These are phyloP conservation scores for Penicillium hesseltinei DNA, from an alignment of 2,329 filamentous ascomycete genomes.

Conservation along the genomic window DNA sequence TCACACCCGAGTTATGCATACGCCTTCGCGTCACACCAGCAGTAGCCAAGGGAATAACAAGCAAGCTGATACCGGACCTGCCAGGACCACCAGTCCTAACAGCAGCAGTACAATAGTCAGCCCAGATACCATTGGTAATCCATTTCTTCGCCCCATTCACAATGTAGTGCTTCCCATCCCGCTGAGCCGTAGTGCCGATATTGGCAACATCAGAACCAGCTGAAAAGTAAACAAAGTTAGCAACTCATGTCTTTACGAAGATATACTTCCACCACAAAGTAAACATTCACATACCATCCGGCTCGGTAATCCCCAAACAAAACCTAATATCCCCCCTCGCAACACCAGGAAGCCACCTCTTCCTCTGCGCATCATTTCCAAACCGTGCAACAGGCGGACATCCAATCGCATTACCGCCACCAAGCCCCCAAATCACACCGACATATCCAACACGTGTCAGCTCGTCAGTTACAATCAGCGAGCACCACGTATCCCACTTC, in stretches of 20 bases:
- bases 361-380: constrained; percentile 60
- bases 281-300: constrained; percentile 50
- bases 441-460: constrained; percentile 54
- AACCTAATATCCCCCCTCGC: constrained; percentile 60
- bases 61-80: constrained; percentile 58
- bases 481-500: constrained; percentile 58
- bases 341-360: constrained; percentile 58
- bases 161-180: constrained; percentile 54
- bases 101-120: constrained; percentile 62
- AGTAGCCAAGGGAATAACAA: constrained; percentile 66
- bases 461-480: constrained; percentile 57
- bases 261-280: background rate
- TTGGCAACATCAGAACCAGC: constrained; percentile 65
- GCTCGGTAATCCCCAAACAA: constrained; percentile 65
- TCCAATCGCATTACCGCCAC: constrained; percentile 62
- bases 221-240: constrained; percentile 17
- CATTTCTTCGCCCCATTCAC: constrained; percentile 69
- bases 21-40: constrained; percentile 53
- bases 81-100: constrained; percentile 60
- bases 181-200: constrained; percentile 59
- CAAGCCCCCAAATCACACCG: constrained; percentile 58
- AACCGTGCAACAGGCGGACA: constrained; percentile 63
- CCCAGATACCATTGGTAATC: constrained; percentile 63
- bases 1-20: constrained; percentile 66
- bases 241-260: background rate